These are phyloP conservation scores for Pyracantha coccinea DNA, from an alignment of 331 rosid genomes.

Conservation along the genomic window DNA sequence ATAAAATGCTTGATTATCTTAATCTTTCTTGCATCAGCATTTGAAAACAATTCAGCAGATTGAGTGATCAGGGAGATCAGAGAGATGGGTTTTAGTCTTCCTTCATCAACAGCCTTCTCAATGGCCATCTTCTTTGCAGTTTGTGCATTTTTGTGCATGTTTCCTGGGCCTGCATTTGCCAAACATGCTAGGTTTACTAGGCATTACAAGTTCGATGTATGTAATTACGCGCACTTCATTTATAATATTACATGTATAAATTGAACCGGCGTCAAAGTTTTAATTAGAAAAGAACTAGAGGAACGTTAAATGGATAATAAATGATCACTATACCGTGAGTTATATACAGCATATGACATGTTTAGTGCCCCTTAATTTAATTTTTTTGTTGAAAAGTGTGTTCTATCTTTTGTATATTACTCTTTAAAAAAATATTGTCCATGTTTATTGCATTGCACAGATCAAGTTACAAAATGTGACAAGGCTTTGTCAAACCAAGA, in stretches of 20 bases:
- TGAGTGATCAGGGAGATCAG: neutral
- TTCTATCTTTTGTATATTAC: neutral
- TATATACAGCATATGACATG: too few species aligned
- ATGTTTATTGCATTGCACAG: conserved; percentile 11
- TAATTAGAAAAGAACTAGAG: too few species aligned
- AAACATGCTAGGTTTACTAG: conserved; percentile 56
- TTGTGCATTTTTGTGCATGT: conserved; percentile 22
- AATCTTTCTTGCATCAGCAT: conserved; percentile 11
- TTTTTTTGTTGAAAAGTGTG: too few species aligned
- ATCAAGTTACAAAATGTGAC: conserved; percentile 55
- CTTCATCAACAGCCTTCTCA: neutral
- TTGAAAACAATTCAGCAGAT: neutral
- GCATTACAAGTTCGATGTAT: conserved; percentile 68
- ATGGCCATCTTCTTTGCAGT: conserved; percentile 23
- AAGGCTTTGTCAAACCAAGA: conserved; percentile 70
- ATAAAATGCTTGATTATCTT: conserved; percentile 17
- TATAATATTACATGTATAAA: too few species aligned
- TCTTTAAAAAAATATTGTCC: too few species aligned
- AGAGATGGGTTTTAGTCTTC: conserved; percentile 24
- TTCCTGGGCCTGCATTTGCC: conserved; percentile 33
- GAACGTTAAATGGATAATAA: too few species aligned
- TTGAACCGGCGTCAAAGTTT: too few species aligned
- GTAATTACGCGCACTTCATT: conserved; percentile 2
- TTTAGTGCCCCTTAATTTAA: too few species aligned
- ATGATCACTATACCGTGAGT: too few species aligned